Evolutionary conservation across 139 green algal species (phyloP), one percentile per base, ranked within the genome.

Genomic region (Tetradesmus obliquus): DNA sequence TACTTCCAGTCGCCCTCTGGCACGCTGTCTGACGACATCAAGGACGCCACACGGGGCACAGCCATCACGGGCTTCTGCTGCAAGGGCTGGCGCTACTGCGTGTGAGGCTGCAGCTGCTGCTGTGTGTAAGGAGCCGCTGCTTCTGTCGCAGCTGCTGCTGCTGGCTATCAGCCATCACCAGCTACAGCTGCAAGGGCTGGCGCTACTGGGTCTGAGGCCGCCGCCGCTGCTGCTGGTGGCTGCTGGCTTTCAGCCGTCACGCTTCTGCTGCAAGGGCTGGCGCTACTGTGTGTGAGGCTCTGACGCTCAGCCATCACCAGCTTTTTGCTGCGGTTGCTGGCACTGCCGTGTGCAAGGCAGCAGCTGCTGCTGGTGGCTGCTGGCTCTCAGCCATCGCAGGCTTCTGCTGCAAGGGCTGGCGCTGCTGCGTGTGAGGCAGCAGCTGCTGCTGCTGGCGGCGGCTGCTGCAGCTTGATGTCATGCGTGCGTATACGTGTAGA

Each of bases 21-120:
- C 24, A 51, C 12, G 12, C 10, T 88, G n/a, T 80, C 84, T 17
- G 58, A 45, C 32, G 32, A 88, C 53, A 60, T 88, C 13, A 88
- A 80, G 55, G 84, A 60, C 15, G 84, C 84, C 24, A 88, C 84
- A 20, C 54, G 24, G 3, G 84, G 84, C 32, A 88, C 84, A 45
- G n/a, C 24, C 60, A 88, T 88, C 15, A 57, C 69, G 20, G 83
- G 83, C 22, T 88, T 55, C 55, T 88, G 83, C 55, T 88, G 83
- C 83, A 88, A 88, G 9, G 55, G 55, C n/a, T 88, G 83, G 83
- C 54, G 71, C 19, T 88, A 88, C 83, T 88, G 83, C 62, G 83
- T 88, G 55, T 88, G 60, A 71, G 60, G 32, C 32, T 45, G 32
- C 32, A 45, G 32, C 32, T 45, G 32, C 32, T 45, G 32, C 32